These are phyloP conservation scores for Azolla pinnata DNA, from an alignment of 75 land plant genomes.

Conservation along the genomic window DNA sequence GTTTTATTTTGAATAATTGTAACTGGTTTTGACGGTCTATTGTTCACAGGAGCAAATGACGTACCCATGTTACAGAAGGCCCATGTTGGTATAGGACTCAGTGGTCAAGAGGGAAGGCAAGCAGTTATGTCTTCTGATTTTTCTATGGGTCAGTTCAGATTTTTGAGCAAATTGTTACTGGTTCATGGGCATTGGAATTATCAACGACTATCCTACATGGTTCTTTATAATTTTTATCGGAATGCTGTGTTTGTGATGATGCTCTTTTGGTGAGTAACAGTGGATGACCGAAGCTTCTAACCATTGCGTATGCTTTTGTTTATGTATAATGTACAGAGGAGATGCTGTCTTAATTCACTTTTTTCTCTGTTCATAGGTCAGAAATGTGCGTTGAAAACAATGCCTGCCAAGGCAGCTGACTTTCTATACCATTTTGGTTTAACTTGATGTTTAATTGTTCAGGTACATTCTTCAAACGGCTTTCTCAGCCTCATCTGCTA, in stretches of 20 bases:
- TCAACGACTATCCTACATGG: conserved; percentile 48
- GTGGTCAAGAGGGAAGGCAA: conserved; percentile 95
- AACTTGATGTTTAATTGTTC: too few species aligned
- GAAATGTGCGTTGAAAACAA: not conserved
- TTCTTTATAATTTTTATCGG: conserved; percentile 57
- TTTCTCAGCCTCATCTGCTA: conserved; percentile 59
- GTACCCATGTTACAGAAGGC: conserved; percentile 98
- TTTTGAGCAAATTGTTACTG: conserved; percentile 62
- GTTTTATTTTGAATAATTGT: not conserved
- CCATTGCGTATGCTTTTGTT: not conserved
- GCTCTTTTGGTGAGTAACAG: conserved; percentile 47
- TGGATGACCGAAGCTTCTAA: not conserved
- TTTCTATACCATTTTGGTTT: too few species aligned
- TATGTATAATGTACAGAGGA: not conserved
- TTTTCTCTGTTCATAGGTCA: not conserved
- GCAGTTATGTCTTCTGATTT: conserved; percentile 99
- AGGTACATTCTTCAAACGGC: conserved; percentile 71
- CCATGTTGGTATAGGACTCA: conserved; percentile 94
- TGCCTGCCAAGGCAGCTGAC: too few species aligned
- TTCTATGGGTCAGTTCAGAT: conserved; percentile 93
- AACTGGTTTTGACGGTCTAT: not conserved
- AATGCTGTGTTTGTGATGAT: conserved; percentile 56
- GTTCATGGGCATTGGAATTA: conserved; percentile 98
- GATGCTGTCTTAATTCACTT: not conserved
- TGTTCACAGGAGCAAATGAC: conserved; percentile 79